These are phyloP conservation scores for Globisporangium barbulae DNA, from an alignment of 352 stramenopile genomes.

Conservation along the genomic window DNA sequence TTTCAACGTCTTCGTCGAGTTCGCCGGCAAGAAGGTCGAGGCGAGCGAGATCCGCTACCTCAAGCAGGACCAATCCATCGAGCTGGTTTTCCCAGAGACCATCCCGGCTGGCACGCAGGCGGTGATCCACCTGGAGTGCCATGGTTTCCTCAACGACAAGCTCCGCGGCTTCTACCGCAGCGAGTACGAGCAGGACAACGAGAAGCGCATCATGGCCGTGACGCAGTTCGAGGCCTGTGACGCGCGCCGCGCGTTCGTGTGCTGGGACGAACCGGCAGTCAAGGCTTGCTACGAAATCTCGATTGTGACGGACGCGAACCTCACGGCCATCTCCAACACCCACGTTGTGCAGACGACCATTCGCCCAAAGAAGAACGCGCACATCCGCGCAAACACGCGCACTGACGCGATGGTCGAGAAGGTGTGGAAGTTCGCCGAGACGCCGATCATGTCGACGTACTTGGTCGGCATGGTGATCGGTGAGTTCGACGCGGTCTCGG, in stretches of 20 bases:
- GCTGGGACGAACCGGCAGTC: conserved; percentile 96
- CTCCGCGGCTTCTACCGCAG: conserved; percentile 97
- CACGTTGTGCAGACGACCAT: conserved; percentile 87
- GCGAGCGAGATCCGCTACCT: conserved; percentile 60
- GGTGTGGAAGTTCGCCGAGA: conserved; percentile 86
- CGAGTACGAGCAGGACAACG: conserved; percentile 89
- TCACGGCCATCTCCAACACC: conserved; percentile 96
- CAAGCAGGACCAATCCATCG: conserved; percentile 48
- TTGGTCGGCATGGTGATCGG: conserved; percentile 92
- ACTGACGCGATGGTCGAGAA: conserved; percentile 44
- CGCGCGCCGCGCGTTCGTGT: conserved; percentile 94
- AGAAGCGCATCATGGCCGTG: conserved; percentile 93
- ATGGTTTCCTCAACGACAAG: conserved; percentile 88
- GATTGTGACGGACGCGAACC: conserved; percentile 83
- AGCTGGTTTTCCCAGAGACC: conserved; percentile 43
- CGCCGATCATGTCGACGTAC: conserved; percentile 98
- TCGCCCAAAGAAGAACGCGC: conserved; percentile 53
- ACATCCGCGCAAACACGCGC: conserved; percentile 41
- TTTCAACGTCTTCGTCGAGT: conserved; percentile 56
- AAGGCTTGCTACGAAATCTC: conserved; percentile 96
- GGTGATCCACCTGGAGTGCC: conserved; percentile 45
- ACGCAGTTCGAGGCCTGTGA: conserved; percentile 85
- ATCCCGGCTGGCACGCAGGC: conserved; percentile 32
- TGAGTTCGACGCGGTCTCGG: conserved; percentile 95
- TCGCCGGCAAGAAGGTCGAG: conserved; percentile 35